phyloP scores from a whole-genome alignment of 2,329 filamentous ascomycete species.

The Lomentospora prolificans region DNA sequence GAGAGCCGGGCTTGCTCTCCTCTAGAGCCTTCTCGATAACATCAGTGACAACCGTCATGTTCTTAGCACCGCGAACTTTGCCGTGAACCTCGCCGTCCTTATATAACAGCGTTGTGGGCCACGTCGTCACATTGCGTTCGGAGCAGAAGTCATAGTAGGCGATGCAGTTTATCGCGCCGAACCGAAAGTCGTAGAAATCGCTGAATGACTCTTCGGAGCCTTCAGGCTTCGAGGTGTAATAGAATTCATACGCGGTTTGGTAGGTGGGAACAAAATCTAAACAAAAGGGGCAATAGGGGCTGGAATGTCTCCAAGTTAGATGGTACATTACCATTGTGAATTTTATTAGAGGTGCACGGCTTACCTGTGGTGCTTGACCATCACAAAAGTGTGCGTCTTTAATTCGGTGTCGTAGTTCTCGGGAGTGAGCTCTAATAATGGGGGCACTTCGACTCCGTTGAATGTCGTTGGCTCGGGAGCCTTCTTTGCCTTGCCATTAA shows the following conservation, averaged over 20 bases:
- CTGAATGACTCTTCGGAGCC: constrained; percentile 55
- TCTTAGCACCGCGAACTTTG: constrained; percentile 55
- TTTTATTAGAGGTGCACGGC: neutral
- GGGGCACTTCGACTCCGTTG: constrained; percentile 57
- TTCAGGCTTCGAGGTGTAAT: constrained; percentile 71
- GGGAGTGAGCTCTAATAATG: constrained; percentile 49
- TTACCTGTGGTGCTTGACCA: constrained; percentile 62
- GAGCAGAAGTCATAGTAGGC: constrained; percentile 71
- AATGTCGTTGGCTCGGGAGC: constrained; percentile 41
- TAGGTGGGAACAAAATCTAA: constrained; percentile 69
- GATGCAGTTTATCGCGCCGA: constrained; percentile 77
- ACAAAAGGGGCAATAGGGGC: constrained; percentile 63
- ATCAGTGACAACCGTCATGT: constrained; percentile 54
- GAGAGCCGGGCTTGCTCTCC: constrained; percentile 67
- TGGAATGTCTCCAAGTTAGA: too few species aligned
- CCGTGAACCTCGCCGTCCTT: constrained; percentile 64
- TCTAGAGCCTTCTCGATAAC: constrained; percentile 72
- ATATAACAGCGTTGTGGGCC: constrained; percentile 70
- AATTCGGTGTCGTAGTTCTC: constrained; percentile 47
- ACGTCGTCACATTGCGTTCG: constrained; percentile 56
- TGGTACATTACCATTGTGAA: constrained; percentile 14
- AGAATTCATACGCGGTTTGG: constrained; percentile 93
- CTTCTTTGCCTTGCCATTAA: constrained; percentile 19
- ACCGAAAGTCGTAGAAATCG: constrained; percentile 80
- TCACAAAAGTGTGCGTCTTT: constrained; percentile 40